Percentiles rank a stretch among this genome's conserved stretches.
These are phyloP conservation scores for Leccinum sublutescens DNA, from an alignment of 768 basidiomycete genomes.

Conservation along the genomic window DNA sequence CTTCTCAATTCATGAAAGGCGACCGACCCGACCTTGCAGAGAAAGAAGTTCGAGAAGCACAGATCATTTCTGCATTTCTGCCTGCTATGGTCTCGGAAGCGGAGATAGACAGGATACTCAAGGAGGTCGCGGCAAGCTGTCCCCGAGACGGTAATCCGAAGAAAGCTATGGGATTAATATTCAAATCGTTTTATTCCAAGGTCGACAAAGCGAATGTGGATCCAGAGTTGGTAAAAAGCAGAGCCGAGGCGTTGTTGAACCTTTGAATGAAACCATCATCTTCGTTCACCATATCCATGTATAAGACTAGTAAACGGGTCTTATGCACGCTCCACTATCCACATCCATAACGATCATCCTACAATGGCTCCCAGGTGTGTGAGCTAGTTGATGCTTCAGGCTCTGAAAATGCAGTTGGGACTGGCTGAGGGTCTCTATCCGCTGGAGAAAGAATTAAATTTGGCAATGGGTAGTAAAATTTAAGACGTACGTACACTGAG, in stretches of 20 bases:
- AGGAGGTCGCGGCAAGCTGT: conserved; percentile 35
- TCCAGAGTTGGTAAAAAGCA: conserved; percentile 51
- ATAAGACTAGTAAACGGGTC: not conserved
- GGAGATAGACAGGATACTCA: conserved; percentile 54
- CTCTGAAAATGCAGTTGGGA: not conserved
- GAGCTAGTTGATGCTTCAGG: conserved; percentile 1
- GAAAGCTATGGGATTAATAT: conserved; percentile 43
- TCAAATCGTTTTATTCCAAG: conserved; percentile 61
- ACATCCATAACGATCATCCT: not conserved
- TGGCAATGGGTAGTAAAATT: not conserved
- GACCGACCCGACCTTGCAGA: conserved; percentile 64
- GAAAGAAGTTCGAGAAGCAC: conserved; percentile 58
- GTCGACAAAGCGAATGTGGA: conserved; percentile 63
- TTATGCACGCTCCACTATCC: conserved; percentile 1
- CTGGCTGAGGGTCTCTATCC: not conserved
- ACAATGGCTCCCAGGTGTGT: not conserved
- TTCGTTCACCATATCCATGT: not conserved
- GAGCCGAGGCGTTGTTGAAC: conserved; percentile 42
- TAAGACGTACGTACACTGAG: conserved; percentile 14
- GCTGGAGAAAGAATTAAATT: not conserved
- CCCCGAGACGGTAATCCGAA: conserved; percentile 21
- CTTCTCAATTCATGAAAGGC: conserved; percentile 52
- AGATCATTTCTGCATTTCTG: conserved; percentile 51
- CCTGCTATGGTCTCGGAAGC: conserved; percentile 58
- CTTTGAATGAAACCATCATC: conserved; percentile 2